A percentile compares a stretch with the other conserved stretches of the same genome.
Evolutionary conservation across 331 rosid genomes (phyloP).

Genomic region (Saraca asoca): DNA sequence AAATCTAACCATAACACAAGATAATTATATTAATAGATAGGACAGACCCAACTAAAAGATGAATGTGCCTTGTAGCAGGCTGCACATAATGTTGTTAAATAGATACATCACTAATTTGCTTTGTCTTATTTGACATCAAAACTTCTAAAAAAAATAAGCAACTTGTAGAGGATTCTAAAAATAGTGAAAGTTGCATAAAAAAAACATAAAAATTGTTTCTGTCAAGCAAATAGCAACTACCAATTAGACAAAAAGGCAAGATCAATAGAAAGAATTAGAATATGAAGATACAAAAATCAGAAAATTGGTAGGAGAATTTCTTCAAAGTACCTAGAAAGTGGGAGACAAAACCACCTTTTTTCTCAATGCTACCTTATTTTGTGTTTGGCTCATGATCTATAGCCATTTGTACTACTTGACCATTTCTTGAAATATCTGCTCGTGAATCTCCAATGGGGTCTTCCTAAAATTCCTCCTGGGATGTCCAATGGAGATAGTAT

Average conservation of each 20-base stretch:
- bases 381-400: slow-evolving; percentile 86
- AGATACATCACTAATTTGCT: not conserved
- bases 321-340: slow-evolving; percentile 78
- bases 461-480: slow-evolving; percentile 82
- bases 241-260: slow-evolving; percentile 13
- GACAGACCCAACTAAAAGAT: not conserved
- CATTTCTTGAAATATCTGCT: slow-evolving; percentile 78
- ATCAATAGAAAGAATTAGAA: slow-evolving; percentile 19
- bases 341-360: slow-evolving; percentile 92
- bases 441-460: slow-evolving; percentile 94
- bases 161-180: slow-evolving; percentile 8
- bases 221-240: slow-evolving; percentile 13
- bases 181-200: not conserved
- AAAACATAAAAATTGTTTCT: slow-evolving; percentile 3
- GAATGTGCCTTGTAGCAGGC: slow-evolving; percentile 11
- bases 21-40: slow-evolving; percentile 37
- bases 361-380: slow-evolving; percentile 81
- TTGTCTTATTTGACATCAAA: slow-evolving; percentile 10
- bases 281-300: slow-evolving; percentile 2
- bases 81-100: slow-evolving; percentile 5
- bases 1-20: slow-evolving; percentile 86
- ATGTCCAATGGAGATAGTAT: slow-evolving; percentile 28
- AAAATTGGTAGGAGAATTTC: slow-evolving; percentile 23
- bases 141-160: not conserved
- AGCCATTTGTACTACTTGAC: slow-evolving; percentile 79